A percentile compares a stretch with the other conserved stretches of the same genome.
phyloP scores from a whole-genome alignment of 768 basidiomycete species.

The Phaeotremella fagi region DNA sequence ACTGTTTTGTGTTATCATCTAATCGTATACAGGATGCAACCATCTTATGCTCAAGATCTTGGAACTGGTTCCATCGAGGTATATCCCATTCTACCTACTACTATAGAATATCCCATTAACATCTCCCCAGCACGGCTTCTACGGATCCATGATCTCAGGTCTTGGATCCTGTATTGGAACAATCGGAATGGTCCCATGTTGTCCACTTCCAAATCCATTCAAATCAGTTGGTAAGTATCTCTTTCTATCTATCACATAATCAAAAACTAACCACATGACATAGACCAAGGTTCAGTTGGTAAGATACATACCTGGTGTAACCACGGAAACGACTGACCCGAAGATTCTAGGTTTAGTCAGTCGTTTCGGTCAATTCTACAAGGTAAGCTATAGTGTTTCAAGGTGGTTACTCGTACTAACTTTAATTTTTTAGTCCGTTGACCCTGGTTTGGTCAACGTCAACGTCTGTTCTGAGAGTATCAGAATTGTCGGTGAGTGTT shows the following conservation, averaged over 20 bases:
- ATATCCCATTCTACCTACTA: constrained; percentile 1
- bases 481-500: constrained; percentile 59
- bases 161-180: constrained; percentile 66
- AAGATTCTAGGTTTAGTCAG: constrained; percentile 86
- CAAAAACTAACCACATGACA: no score
- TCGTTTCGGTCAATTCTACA: constrained; percentile 94
- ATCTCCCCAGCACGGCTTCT: constrained; percentile 62
- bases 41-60: constrained; percentile 85
- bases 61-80: constrained; percentile 61
- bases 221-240: constrained; percentile 63
- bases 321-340: no score
- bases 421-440: constrained; percentile 57
- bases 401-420: background rate
- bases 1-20: background rate
- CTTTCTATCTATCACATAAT: constrained; percentile 42
- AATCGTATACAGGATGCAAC: constrained; percentile 53
- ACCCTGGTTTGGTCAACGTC: constrained; percentile 84
- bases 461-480: constrained; percentile 91
- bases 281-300: constrained; percentile 42
- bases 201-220: constrained; percentile 53
- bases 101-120: no score
- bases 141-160: constrained; percentile 71
- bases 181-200: constrained; percentile 73
- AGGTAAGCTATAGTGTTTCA: constrained; percentile 47
- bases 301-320: background rate